Base-by-base conservation (phyloP, 768 basidiomycete genomes). In the Auriscalpium vulgare region DNA sequence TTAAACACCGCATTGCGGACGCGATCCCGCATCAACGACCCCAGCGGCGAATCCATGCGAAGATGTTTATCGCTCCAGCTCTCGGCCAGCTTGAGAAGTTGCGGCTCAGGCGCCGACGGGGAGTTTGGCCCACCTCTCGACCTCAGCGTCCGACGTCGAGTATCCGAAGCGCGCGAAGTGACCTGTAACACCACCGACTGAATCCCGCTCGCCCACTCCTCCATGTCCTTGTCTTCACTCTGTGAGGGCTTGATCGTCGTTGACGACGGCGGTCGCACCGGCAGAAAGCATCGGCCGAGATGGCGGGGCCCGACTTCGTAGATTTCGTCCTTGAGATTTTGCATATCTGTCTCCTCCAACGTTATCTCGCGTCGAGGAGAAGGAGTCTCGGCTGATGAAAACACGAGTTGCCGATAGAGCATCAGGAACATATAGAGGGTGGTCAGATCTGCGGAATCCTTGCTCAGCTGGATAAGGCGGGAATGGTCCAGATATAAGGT, bases 341-440 rank as follows among this genome's bases (percentile, higher is more conserved):
- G 66, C 58, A 91, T 68, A 43, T 84, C 81, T 38, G 69, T 70
- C 45, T 80, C 80, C 61, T 76, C 78, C 52, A 80, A 68, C 66
- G 72, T 74, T 51, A 74, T 66, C 10, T 61, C 69, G 59, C 66
- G 62, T 62, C 68, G 64, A 56, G 67, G 37, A 59, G 59, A 38
- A 60, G 50, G 13, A 14, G 71, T 57, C 35, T 71, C 62, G 53
- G 72, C 69, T 51, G 68, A 66, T 36, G 72, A 65, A 62, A 78
- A 77, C 43, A 82, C 70, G 61, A 92, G 79, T 66, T 91, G 87
- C 44, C 89, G 83, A 67, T 84, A 91, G 19, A 92, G 81, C 64
- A 93, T 74, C 37, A 91, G 74, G 62, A 91, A 82, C 82, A 93
- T 85, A 71, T 87, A 89, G 51, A 91, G 70, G 47, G 85, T 81